Evolutionary conservation across 2,329 filamentous ascomycete species (phyloP).

Genomic region (Xylaria sp.): DNA sequence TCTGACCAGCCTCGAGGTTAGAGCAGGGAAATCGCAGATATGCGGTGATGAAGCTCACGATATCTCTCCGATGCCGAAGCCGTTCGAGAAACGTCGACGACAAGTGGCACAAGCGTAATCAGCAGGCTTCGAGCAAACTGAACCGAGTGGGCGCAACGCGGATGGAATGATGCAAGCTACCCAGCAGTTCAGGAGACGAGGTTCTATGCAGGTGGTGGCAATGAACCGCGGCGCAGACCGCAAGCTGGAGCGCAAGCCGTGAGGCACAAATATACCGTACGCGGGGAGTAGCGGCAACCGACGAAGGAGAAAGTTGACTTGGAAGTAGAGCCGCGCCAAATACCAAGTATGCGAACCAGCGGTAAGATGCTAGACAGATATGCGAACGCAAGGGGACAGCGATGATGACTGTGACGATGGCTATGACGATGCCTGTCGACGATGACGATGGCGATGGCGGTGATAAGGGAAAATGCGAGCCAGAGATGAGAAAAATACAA

Average conservation of each 20-base stretch:
- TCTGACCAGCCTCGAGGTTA: conserved; percentile 10
- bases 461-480: conserved; percentile 33
- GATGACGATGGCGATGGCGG: conserved; percentile 34
- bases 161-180: conserved; percentile 31
- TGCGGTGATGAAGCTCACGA: conserved; percentile 27
- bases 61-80: conserved; percentile 21
- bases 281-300: conserved; percentile 24
- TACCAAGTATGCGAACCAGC: conserved; percentile 26
- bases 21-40: conserved; percentile 14
- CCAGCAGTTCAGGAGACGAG: conserved; percentile 18
- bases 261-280: conserved; percentile 15
- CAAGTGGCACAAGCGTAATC: conserved; percentile 30
- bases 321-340: conserved; percentile 28
- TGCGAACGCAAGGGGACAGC: conserved; percentile 27
- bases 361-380: conserved; percentile 26
- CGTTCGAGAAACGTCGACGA: conserved; percentile 20
- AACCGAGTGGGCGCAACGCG: conserved; percentile 32
- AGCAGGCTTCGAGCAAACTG: conserved; percentile 29
- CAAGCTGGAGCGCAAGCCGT: conserved; percentile 24
- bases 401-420: conserved; percentile 33
- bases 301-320: conserved; percentile 25
- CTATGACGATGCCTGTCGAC: conserved; percentile 34
- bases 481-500: conserved; percentile 39
- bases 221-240: conserved; percentile 24
- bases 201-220: conserved; percentile 31